Evolutionary conservation across 768 basidiomycete species (phyloP).

Genomic region (Panellus pusillus): DNA sequence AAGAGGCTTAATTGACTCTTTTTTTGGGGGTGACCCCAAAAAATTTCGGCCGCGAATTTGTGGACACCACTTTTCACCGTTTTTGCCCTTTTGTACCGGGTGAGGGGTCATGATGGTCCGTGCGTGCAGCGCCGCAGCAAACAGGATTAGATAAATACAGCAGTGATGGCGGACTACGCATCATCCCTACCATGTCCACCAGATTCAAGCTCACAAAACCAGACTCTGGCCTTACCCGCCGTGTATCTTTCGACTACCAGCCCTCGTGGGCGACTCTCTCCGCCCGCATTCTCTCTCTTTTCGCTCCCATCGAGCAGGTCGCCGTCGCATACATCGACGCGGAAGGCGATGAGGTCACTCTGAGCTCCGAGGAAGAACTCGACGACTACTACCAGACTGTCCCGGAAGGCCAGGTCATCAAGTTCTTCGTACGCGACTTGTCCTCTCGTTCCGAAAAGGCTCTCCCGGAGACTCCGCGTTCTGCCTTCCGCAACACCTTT

Average conservation of each 20-base stretch:
- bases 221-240: conserved; percentile 66
- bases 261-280: conserved; percentile 64
- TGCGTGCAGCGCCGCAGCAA: too few relatives aligned
- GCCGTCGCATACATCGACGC: conserved; percentile 71
- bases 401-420: conserved; percentile 41
- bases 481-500: conserved; percentile 57
- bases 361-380: conserved; percentile 75
- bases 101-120: too few relatives aligned
- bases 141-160: neutral
- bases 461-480: conserved; percentile 30
- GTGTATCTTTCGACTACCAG: conserved; percentile 46
- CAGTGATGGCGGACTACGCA: conserved; percentile 11
- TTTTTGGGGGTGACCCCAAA: too few relatives aligned
- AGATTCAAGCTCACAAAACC: conserved; percentile 70
- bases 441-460: conserved; percentile 36
- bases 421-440: conserved; percentile 67
- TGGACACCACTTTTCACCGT: too few relatives aligned
- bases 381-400: conserved; percentile 59
- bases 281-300: conserved; percentile 51
- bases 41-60: too few relatives aligned
- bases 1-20: too few relatives aligned
- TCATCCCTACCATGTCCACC: too few relatives aligned
- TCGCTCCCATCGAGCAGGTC: conserved; percentile 49
- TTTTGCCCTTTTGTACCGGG: too few relatives aligned
- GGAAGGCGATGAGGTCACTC: conserved; percentile 75